Percentiles rank a stretch among this genome's conserved stretches.
phyloP scores from a whole-genome alignment of 768 basidiomycete species.

The Boletellus emodensis region DNA sequence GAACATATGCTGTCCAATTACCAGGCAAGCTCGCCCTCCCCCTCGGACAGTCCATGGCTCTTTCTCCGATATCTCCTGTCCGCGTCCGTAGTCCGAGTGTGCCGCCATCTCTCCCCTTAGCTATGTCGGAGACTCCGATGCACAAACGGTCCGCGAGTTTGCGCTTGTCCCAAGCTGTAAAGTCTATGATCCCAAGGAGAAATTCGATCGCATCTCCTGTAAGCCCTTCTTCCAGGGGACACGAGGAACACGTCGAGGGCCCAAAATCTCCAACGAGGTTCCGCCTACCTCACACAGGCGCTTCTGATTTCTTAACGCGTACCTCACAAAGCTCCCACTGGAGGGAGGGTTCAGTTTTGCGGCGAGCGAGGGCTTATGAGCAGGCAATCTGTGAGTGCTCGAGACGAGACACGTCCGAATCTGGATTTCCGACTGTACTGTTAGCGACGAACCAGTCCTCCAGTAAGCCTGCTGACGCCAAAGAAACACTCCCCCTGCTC shows the following conservation, averaged over 20 bases:
- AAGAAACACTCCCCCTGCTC: slow-evolving; percentile 24
- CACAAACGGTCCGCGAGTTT: slow-evolving; percentile 18
- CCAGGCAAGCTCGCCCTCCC: slow-evolving; percentile 4
- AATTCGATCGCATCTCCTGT: slow-evolving; percentile 6
- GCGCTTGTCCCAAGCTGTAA: slow-evolving; percentile 21
- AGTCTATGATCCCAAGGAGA: slow-evolving; percentile 26
- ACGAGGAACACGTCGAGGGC: slow-evolving; percentile 9
- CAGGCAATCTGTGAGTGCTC: slow-evolving; percentile 17
- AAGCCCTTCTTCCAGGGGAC: slow-evolving; percentile 2
- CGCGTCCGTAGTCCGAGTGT: slow-evolving; percentile 17
- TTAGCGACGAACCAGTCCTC: slow-evolving; percentile 1
- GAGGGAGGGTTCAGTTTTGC: slow-evolving; percentile 29
- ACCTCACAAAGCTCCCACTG: slow-evolving; percentile 3
- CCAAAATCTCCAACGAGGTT: slow-evolving; percentile 8
- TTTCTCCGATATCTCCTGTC: slow-evolving; percentile 11
- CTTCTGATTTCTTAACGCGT: slow-evolving; percentile 10
- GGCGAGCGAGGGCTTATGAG: slow-evolving; percentile 28
- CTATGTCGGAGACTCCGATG: slow-evolving; percentile 19
- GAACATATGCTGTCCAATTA: slow-evolving; percentile 8
- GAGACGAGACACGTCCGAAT: not conserved
- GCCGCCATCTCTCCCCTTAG: slow-evolving; percentile 9
- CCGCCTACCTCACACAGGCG: not conserved
- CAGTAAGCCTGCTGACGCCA: not conserved
- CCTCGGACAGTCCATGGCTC: slow-evolving; percentile 2
- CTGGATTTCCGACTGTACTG: not conserved